phyloP scores from a whole-genome alignment of 768 basidiomycete species.

The Wakefieldia striispora region DNA sequence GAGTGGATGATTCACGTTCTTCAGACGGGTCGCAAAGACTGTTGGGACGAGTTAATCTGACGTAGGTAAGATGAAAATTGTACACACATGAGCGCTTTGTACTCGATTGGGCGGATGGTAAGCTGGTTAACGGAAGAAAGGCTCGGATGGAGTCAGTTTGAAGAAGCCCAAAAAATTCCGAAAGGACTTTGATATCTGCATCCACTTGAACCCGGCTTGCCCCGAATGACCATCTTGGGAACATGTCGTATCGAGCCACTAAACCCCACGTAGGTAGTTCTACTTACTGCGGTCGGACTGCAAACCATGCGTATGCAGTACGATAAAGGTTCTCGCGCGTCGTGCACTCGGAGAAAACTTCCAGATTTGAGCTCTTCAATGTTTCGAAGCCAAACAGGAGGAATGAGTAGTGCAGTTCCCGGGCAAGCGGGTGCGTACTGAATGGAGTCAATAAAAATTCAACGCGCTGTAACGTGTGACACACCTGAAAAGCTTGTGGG shows the following conservation, averaged over 20 bases:
- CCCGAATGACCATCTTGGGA: conserved; percentile 89
- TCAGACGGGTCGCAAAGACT: conserved; percentile 63
- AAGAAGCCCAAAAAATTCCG: conserved; percentile 78
- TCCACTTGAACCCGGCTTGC: conserved; percentile 88
- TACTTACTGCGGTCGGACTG: conserved; percentile 86
- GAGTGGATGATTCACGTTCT: conserved; percentile 70
- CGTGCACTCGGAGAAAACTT: conserved; percentile 73
- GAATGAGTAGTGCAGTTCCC: conserved; percentile 88
- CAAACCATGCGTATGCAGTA: conserved; percentile 89
- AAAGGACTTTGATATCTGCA: conserved; percentile 82
- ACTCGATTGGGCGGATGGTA: conserved; percentile 49
- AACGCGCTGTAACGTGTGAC: conserved; percentile 3
- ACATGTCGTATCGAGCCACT: background rate
- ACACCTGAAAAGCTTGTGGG: conserved; percentile 74
- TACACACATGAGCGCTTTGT: conserved; percentile 43
- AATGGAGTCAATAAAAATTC: background rate
- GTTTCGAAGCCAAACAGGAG: conserved; percentile 92
- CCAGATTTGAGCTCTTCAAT: conserved; percentile 82
- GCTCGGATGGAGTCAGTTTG: conserved; percentile 71
- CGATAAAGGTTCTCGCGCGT: conserved; percentile 75
- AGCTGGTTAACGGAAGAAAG: conserved; percentile 55
- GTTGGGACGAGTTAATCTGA: conserved; percentile 9
- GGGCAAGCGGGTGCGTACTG: conserved; percentile 89
- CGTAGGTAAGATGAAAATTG: background rate
- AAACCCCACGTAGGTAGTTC: background rate